These are phyloP conservation scores for Candida cerambycidarum DNA, from an alignment of 805 yeast genomes.

Conservation along the genomic window DNA sequence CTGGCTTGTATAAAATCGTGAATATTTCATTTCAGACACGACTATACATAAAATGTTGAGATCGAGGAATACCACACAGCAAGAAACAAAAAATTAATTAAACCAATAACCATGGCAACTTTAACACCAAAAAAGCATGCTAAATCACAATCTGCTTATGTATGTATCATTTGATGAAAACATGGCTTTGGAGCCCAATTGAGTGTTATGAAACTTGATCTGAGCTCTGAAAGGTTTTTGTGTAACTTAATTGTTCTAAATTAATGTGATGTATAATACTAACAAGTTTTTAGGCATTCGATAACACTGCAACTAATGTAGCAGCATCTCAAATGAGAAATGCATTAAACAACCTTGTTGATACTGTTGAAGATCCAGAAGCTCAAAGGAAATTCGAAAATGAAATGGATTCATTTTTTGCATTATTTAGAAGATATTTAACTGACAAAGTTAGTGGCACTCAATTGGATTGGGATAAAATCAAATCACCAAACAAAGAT, in stretches of 20 bases:
- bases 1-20: background rate
- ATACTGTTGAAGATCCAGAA: conserved; percentile 61
- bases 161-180: conserved; percentile 33
- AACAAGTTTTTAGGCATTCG: conserved; percentile 64
- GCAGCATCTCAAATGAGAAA: conserved; percentile 98
- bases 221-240: too few relatives aligned
- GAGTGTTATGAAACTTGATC: background rate
- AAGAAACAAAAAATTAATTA: conserved; percentile 5
- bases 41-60: background rate
- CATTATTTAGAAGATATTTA: conserved; percentile 88
- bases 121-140: conserved; percentile 50
- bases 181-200: background rate
- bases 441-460: conserved; percentile 84
- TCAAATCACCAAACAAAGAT: conserved; percentile 83
- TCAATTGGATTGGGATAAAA: conserved; percentile 91
- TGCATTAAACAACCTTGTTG: conserved; percentile 85
- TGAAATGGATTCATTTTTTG: conserved; percentile 93
- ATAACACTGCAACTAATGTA: conserved; percentile 88
- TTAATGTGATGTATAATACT: conserved; percentile 7
- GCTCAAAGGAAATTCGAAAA: conserved; percentile 65
- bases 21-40: conserved; percentile 1
- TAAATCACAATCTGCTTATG: conserved; percentile 70
- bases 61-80: conserved; percentile 6
- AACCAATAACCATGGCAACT: conserved; percentile 7
- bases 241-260: too few relatives aligned